These are phyloP conservation scores for Daldinia vernicosa DNA, from an alignment of 495 filamentous ascomycete species.

Conservation along the genomic window DNA sequence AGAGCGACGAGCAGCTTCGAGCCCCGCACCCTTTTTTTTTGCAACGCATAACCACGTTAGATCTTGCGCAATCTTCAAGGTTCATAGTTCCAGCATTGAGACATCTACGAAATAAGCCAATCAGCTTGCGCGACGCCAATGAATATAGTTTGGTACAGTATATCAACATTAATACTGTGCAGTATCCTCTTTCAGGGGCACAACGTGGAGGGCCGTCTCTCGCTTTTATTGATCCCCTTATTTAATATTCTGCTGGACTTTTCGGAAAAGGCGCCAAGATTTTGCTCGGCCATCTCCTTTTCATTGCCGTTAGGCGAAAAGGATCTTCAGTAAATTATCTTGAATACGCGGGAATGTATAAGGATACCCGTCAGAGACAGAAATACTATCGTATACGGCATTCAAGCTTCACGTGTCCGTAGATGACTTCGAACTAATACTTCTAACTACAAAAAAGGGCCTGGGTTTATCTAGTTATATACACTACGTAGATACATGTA, in stretches of 20 bases:
- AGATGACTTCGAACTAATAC: neutral
- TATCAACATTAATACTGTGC: neutral
- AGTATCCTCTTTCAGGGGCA: conserved; percentile 10
- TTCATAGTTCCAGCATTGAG: neutral
- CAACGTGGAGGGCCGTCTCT: neutral
- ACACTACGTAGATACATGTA: neutral
- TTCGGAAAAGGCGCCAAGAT: neutral
- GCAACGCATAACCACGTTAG: conserved; percentile 3
- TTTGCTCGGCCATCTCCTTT: neutral
- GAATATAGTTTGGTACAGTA: conserved; percentile 8
- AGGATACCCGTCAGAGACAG: neutral
- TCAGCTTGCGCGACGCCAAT: conserved; percentile 3
- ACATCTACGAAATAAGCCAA: neutral
- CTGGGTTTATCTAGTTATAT: neutral
- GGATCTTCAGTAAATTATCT: neutral
- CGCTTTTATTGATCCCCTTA: conserved; percentile 4
- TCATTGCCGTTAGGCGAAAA: neutral
- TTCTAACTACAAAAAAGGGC: neutral
- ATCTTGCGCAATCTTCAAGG: conserved; percentile 23
- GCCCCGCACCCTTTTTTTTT: conserved; percentile 13
- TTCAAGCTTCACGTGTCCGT: neutral
- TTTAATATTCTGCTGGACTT: conserved; percentile 5
- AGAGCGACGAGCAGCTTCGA: neutral
- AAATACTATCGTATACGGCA: neutral
- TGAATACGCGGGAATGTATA: neutral